These are phyloP conservation scores for Chlorella ohadii DNA, from an alignment of 139 green algal species.

Conservation along the genomic window DNA sequence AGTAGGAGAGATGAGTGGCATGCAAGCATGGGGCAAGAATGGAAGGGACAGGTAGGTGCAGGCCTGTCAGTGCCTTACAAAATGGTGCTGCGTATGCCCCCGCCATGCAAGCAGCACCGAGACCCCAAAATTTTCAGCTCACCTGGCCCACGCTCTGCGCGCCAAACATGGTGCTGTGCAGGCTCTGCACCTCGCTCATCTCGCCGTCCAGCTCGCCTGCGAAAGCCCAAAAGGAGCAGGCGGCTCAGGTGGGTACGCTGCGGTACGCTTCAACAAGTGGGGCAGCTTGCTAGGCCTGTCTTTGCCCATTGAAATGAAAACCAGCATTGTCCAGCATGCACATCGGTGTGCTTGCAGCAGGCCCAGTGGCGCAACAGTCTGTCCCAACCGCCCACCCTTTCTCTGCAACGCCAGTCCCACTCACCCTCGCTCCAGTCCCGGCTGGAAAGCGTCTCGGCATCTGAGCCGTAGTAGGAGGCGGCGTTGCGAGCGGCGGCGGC, in stretches of 20 bases:
- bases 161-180: slow-evolving; percentile 32
- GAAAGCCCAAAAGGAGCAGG: neutral
- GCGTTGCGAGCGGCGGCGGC: slow-evolving; percentile 23
- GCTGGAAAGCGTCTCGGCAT: slow-evolving; percentile 33
- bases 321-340: too few relatives aligned
- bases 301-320: too few relatives aligned
- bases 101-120: too few relatives aligned
- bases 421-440: slow-evolving; percentile 33
- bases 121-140: too few relatives aligned
- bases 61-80: too few relatives aligned
- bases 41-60: neutral
- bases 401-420: neutral
- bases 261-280: too few relatives aligned
- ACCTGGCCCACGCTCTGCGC: slow-evolving; percentile 21
- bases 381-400: neutral
- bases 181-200: slow-evolving; percentile 22
- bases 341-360: too few relatives aligned
- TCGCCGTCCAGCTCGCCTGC: slow-evolving; percentile 25
- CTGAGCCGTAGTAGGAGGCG: slow-evolving; percentile 9
- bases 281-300: too few relatives aligned
- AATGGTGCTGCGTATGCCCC: too few relatives aligned
- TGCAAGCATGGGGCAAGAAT: neutral
- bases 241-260: too few relatives aligned
- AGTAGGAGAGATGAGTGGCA: too few relatives aligned
- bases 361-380: too few relatives aligned